Conservation (phyloP, 345 rosid species). For the Brassica carinata region DNA sequence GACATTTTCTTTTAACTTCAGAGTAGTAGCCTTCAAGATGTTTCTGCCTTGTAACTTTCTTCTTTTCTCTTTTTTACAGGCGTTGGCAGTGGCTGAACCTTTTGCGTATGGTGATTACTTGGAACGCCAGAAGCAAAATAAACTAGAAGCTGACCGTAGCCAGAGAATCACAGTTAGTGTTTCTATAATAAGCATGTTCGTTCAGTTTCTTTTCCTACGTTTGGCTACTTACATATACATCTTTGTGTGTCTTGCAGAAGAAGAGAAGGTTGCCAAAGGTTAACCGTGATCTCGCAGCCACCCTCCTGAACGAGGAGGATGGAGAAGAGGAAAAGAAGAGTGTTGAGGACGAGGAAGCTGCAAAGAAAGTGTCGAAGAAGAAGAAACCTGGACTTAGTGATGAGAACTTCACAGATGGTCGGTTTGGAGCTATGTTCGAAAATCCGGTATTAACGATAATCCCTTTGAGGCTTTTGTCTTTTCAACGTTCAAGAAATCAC, state of each 20-base stretch:
- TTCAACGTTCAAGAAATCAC: not conserved
- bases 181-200: conserved; percentile 8
- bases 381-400: conserved; percentile 58
- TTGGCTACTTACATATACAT: conserved; percentile 23
- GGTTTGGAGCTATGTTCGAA: conserved; percentile 59
- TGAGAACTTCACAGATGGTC: conserved; percentile 56
- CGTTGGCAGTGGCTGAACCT: conserved; percentile 66
- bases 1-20: not conserved
- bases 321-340: conserved; percentile 55
- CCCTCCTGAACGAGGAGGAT: conserved; percentile 58
- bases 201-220: not conserved
- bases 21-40: conserved; percentile 14
- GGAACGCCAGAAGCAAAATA: conserved; percentile 67
- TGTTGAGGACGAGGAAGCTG: conserved; percentile 49
- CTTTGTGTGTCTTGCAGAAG: conserved; percentile 50
- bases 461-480: not conserved
- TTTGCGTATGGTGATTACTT: conserved; percentile 62
- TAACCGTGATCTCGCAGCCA: conserved; percentile 66
- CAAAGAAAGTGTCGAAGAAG: conserved; percentile 67
- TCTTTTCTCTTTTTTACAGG: conserved; percentile 49
- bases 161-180: conserved; percentile 76
- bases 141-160: conserved; percentile 53
- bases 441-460: conserved; percentile 52
- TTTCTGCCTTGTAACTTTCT: not conserved
- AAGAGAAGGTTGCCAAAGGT: conserved; percentile 72